A percentile compares a stretch with the other conserved stretches of the same genome.
These are phyloP conservation scores for Lyophyllum semitale DNA, from an alignment of 768 basidiomycete species.

Conservation along the genomic window DNA sequence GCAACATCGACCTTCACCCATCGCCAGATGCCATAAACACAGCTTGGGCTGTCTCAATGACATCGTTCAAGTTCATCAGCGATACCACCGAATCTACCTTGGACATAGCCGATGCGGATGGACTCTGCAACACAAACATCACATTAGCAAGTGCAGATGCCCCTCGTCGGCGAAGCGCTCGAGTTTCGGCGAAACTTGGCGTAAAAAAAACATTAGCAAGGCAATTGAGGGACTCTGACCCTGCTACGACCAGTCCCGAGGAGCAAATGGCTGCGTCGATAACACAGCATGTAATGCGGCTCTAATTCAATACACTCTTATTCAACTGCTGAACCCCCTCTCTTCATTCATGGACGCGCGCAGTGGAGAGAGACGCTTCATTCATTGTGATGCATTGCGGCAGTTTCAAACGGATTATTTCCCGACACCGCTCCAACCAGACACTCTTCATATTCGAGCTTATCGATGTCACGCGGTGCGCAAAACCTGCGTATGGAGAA, in stretches of 20 bases:
- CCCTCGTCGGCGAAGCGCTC: no score
- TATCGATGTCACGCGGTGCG: background rate
- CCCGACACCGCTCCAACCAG: slow-evolving; percentile 6
- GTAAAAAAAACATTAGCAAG: background rate
- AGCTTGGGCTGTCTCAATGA: background rate
- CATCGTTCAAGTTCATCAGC: background rate
- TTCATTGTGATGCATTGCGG: slow-evolving; percentile 4
- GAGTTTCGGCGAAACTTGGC: background rate
- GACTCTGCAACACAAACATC: no score
- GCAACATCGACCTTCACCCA: background rate
- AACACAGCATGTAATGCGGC: slow-evolving; percentile 1
- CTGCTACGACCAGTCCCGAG: background rate
- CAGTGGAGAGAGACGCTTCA: slow-evolving; percentile 5
- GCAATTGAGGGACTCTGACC: background rate
- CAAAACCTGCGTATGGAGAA: background rate
- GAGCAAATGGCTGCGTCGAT: background rate
- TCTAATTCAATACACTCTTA: background rate
- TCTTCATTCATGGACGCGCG: slow-evolving; percentile 7
- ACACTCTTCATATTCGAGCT: slow-evolving; percentile 7
- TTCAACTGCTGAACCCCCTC: background rate
- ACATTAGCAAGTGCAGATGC: no score
- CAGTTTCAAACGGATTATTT: no score
- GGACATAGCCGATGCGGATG: no score
- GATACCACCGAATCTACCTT: no score
- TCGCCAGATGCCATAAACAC: background rate